Evolutionary conservation across 2,329 filamentous ascomycete species (phyloP).

Genomic region (Corinectria fuckeliana): DNA sequence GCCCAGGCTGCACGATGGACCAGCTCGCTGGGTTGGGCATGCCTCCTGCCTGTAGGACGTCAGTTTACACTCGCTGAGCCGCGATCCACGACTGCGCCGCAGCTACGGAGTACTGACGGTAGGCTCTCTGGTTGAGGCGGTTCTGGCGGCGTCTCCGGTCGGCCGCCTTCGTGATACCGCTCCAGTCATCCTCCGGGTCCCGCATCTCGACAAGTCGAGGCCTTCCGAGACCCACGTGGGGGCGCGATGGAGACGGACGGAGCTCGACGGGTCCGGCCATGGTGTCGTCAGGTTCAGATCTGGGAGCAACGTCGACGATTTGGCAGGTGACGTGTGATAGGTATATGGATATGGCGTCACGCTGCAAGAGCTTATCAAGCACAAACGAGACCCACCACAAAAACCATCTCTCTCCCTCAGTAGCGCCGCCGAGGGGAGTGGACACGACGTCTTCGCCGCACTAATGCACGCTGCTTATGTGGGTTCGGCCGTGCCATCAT

Average conservation of each 20-base stretch:
- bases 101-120: slow-evolving; percentile 30
- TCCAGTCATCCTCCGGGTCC: slow-evolving; percentile 34
- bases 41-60: not conserved
- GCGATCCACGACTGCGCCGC: not conserved
- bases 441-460: slow-evolving; percentile 7
- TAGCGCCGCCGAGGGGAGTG: not conserved
- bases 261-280: not conserved
- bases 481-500: slow-evolving; percentile 1
- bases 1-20: not conserved
- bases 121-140: slow-evolving; percentile 34
- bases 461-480: slow-evolving; percentile 37
- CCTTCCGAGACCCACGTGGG: slow-evolving; percentile 9
- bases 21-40: not conserved
- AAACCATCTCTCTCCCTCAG: not conserved
- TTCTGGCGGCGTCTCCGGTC: slow-evolving; percentile 35
- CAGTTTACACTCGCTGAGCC: not conserved
- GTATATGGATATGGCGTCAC: too few species aligned
- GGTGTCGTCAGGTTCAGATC: not conserved
- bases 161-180: slow-evolving; percentile 28
- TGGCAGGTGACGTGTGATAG: not conserved
- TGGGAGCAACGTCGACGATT: not conserved
- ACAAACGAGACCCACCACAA: not conserved
- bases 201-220: slow-evolving; percentile 25
- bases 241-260: not conserved
- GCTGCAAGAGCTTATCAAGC: slow-evolving; percentile 11